Percentiles rank a stretch among this genome's conserved stretches.
Evolutionary conservation across 2,329 filamentous ascomycete species (phyloP).

Genomic region (Stemphylium vesicarium): DNA sequence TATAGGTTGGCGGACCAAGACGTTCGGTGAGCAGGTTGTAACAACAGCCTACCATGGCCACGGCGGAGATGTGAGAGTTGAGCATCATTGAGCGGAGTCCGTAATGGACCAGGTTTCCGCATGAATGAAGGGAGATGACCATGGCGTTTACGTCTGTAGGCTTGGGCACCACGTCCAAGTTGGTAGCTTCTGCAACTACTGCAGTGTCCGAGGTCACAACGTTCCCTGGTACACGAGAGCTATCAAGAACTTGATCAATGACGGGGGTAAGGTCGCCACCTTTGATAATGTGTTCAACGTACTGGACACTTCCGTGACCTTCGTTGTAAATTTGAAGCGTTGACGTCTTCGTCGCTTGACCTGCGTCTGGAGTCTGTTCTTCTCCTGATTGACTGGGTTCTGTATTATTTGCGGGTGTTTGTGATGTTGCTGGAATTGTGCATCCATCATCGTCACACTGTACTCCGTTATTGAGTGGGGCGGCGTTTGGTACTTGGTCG

Average conservation of each 20-base stretch:
- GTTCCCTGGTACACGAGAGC: constrained; percentile 36
- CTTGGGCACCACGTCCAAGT: constrained; percentile 40
- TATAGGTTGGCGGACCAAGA: constrained; percentile 84
- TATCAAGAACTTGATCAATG: constrained; percentile 65
- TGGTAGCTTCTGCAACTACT: constrained; percentile 27
- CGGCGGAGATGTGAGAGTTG: constrained; percentile 84
- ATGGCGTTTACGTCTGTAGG: constrained; percentile 63
- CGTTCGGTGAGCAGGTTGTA: constrained; percentile 96
- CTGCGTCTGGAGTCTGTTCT: background rate
- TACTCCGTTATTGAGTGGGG: constrained; percentile 6
- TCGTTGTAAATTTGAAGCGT: constrained; percentile 56
- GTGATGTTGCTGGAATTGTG: background rate
- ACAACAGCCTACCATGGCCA: constrained; percentile 96
- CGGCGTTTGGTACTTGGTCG: background rate
- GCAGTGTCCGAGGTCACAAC: constrained; percentile 34
- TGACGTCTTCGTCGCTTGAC: constrained; percentile 33
- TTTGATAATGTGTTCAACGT: constrained; percentile 76
- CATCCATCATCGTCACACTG: constrained; percentile 19
- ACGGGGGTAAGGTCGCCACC: constrained; percentile 74
- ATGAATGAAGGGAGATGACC: constrained; percentile 95
- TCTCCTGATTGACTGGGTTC: background rate
- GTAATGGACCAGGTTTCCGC: constrained; percentile 95
- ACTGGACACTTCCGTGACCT: constrained; percentile 74
- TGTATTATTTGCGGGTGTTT: background rate
- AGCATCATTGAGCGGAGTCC: constrained; percentile 84